Evolutionary conservation across 805 yeast species (phyloP).

Genomic region (Sugiyamaella marilandica): DNA sequence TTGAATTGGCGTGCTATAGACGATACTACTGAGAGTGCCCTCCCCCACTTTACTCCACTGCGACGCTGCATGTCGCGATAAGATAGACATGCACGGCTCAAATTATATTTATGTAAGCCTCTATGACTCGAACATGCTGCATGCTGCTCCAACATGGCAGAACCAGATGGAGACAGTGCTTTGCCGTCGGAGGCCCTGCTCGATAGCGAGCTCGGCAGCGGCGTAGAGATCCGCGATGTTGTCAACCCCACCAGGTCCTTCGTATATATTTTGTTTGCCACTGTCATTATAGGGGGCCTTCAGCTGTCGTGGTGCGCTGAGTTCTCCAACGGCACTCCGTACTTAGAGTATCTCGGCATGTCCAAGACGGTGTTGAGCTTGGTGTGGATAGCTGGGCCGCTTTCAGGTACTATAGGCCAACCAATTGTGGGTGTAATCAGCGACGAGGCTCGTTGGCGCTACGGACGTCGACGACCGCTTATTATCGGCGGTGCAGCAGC

Average conservation of each 20-base stretch:
- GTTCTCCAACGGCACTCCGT: constrained; percentile 60
- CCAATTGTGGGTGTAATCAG: constrained; percentile 58
- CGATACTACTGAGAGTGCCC: too few relatives aligned
- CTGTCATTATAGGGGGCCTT: constrained; percentile 51
- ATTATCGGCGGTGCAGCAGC: constrained; percentile 51
- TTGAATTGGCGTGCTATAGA: too few relatives aligned
- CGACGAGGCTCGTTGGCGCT: constrained; percentile 42
- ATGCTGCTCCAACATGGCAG: neutral
- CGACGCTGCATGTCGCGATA: neutral
- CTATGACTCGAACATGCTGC: too few relatives aligned
- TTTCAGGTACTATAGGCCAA: constrained; percentile 59
- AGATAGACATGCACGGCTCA: neutral
- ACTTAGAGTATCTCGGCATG: constrained; percentile 55
- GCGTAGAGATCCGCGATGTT: constrained; percentile 4
- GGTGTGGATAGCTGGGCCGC: constrained; percentile 65
- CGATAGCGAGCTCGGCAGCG: neutral
- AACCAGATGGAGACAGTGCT: neutral
- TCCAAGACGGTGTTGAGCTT: constrained; percentile 52
- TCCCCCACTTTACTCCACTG: too few relatives aligned
- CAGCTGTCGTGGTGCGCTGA: constrained; percentile 65
- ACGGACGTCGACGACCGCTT: constrained; percentile 55
- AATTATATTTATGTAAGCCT: too few relatives aligned
- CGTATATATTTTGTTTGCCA: constrained; percentile 41
- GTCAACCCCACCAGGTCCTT: constrained; percentile 45
- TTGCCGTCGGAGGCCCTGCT: neutral